Conservation (phyloP, 495 filamentous ascomycete species). For the Paragyromitra xinjiangensis region DNA sequence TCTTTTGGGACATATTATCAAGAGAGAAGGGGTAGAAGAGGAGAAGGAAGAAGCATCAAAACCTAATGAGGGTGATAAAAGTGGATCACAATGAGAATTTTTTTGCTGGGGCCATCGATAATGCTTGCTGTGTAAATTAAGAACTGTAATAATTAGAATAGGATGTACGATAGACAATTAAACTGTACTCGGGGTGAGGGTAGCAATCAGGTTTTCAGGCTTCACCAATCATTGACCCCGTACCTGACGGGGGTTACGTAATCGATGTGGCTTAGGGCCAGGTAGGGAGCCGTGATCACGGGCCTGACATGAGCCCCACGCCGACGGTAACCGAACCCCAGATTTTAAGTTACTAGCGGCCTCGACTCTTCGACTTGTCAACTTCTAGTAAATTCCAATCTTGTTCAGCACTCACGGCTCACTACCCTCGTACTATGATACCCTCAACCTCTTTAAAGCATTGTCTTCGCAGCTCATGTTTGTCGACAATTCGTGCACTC, state of each 20-base stretch:
- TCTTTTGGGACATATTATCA: conserved; percentile 52
- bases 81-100: conserved; percentile 2
- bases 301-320: background rate
- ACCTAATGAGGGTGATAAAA: background rate
- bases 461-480: conserved; percentile 26
- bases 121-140: background rate
- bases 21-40: conserved; percentile 39
- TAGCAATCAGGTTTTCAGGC: background rate
- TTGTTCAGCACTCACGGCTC: background rate
- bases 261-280: background rate
- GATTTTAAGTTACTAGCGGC: background rate
- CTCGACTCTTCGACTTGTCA: conserved; percentile 9
- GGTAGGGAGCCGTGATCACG: background rate
- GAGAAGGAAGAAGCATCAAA: conserved; percentile 16
- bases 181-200: background rate
- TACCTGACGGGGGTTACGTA: background rate
- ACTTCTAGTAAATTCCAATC: background rate
- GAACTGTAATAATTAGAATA: background rate
- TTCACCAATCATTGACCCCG: background rate
- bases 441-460: conserved; percentile 6
- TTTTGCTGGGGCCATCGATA: background rate
- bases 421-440: conserved; percentile 9
- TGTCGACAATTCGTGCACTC: conserved; percentile 4
- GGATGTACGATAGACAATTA: background rate
- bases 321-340: conserved; percentile 48